Percentiles rank a stretch among this genome's conserved stretches.
Evolutionary conservation across 2,329 filamentous ascomycete genomes (phyloP).

Genomic region (Trichophyton simii): DNA sequence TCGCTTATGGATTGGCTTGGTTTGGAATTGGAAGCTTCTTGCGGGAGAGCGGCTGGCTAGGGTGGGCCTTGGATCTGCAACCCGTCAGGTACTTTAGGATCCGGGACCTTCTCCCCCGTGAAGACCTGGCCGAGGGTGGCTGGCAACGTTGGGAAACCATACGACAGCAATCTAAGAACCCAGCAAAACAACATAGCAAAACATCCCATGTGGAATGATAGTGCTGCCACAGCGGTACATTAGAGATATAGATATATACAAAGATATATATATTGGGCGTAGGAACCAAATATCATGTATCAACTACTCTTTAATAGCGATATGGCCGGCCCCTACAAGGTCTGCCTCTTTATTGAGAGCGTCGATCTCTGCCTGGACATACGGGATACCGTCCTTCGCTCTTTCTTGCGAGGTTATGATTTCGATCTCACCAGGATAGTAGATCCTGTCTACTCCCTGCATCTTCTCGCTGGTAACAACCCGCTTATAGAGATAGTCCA

Average conservation of each 20-base stretch:
- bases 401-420: conserved; percentile 36
- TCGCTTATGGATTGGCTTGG: conserved; percentile 61
- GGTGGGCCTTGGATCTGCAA: conserved; percentile 57
- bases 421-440: conserved; percentile 47
- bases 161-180: conserved; percentile 15
- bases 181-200: background rate
- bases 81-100: conserved; percentile 56
- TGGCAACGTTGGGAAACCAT: conserved; percentile 79
- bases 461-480: conserved; percentile 42
- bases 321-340: conserved; percentile 25
- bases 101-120: conserved; percentile 71
- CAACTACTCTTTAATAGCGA: background rate
- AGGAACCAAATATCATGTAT: no score
- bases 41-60: conserved; percentile 55
- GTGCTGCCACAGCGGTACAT: background rate
- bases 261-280: background rate
- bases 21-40: conserved; percentile 58
- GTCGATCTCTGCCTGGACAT: conserved; percentile 36
- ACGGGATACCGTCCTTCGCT: conserved; percentile 36
- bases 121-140: conserved; percentile 80
- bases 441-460: conserved; percentile 43
- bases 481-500: conserved; percentile 47
- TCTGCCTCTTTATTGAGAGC: conserved; percentile 41
- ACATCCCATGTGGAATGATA: background rate
- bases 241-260: background rate